A percentile compares a stretch with the other conserved stretches of the same genome.
Conservation (phyloP, 257 asterid genomes). For the Rauvolfia tetraphylla region DNA sequence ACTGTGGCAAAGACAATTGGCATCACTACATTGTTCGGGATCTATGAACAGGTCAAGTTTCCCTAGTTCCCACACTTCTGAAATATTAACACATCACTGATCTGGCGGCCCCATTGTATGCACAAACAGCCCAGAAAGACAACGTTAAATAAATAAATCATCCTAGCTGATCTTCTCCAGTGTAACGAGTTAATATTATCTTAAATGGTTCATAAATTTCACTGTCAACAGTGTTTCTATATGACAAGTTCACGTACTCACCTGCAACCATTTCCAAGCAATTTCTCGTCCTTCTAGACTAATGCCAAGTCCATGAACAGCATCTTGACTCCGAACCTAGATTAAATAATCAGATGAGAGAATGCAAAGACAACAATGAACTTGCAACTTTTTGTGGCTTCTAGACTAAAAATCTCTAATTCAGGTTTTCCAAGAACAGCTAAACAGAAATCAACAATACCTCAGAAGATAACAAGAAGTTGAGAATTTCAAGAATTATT, state of each 20-base stretch:
- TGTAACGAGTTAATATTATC: background rate
- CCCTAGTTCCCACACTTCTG: background rate
- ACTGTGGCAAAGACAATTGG: background rate
- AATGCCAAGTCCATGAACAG: slow-evolving; percentile 64
- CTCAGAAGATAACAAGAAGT: slow-evolving; percentile 75
- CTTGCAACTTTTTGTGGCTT: slow-evolving; percentile 4
- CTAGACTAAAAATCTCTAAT: background rate
- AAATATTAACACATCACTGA: background rate
- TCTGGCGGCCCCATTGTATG: background rate
- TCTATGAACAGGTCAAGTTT: background rate
- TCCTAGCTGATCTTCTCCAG: background rate
- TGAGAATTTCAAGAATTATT: slow-evolving; percentile 59
- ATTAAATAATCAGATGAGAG: slow-evolving; percentile 7
- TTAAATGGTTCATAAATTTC: background rate
- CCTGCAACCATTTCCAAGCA: slow-evolving; percentile 88
- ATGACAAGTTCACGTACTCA: slow-evolving; percentile 30
- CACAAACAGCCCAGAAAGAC: background rate
- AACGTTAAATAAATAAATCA: background rate
- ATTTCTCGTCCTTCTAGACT: slow-evolving; percentile 72
- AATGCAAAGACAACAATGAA: slow-evolving; percentile 4
- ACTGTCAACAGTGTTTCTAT: background rate
- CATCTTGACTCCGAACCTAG: slow-evolving; percentile 96
- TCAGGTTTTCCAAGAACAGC: slow-evolving; percentile 1
- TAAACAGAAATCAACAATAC: slow-evolving; percentile 29
- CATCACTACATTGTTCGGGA: background rate